These are phyloP conservation scores for Coniochaeta ligniaria DNA, from an alignment of 2,329 filamentous ascomycete genomes.

Conservation along the genomic window DNA sequence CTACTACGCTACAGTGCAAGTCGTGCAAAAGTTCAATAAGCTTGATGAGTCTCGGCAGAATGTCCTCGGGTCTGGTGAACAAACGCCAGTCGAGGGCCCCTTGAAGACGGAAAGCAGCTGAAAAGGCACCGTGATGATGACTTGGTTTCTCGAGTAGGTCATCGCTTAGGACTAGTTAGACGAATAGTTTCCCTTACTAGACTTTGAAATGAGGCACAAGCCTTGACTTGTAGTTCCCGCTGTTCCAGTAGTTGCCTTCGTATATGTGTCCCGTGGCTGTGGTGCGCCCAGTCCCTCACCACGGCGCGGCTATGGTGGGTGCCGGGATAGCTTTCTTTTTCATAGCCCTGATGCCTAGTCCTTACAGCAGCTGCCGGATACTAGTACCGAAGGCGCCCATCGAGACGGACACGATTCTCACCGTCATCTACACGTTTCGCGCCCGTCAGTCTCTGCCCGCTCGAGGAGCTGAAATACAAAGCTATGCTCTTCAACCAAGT, in stretches of 20 bases:
- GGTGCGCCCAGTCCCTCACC: too few species aligned
- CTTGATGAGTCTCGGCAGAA: constrained; percentile 9
- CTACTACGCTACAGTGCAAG: constrained; percentile 33
- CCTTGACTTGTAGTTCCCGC: background rate
- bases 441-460: background rate
- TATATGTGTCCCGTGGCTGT: too few species aligned
- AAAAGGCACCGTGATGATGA: background rate
- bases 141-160: background rate
- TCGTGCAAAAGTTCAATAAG: constrained; percentile 30
- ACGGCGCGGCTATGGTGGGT: too few species aligned
- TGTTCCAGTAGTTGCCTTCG: background rate
- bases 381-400: background rate
- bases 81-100: background rate
- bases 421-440: background rate
- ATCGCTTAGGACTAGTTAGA: background rate
- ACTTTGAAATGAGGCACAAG: background rate
- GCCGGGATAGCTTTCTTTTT: too few species aligned
- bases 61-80: background rate
- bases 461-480: background rate
- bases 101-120: background rate
- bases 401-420: background rate
- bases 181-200: background rate
- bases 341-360: too few species aligned
- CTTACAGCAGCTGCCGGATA: background rate
- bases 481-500: background rate